These are phyloP conservation scores for Schizopora paradoxa DNA, from an alignment of 1,284 basidiomycete genomes.

Conservation along the genomic window DNA sequence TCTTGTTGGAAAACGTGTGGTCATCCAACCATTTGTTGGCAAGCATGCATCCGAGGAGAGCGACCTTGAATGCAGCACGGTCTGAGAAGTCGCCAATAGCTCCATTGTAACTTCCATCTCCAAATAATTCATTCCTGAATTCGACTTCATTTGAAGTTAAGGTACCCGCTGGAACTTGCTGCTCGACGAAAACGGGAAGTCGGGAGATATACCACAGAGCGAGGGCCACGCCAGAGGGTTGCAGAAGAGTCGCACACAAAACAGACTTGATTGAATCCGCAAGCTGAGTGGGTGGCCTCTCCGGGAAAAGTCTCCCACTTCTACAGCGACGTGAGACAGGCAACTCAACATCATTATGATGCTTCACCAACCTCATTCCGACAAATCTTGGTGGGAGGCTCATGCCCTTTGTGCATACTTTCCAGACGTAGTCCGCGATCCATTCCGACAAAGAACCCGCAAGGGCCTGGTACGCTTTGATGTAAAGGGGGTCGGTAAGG, in stretches of 20 bases:
- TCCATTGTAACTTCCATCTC: conserved; percentile 59
- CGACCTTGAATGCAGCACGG: conserved; percentile 61
- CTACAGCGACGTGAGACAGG: conserved; percentile 28
- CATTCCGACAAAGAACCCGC: conserved; percentile 72
- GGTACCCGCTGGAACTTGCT: background rate
- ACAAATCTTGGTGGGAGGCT: conserved; percentile 47
- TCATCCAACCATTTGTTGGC: conserved; percentile 93
- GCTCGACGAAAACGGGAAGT: conserved; percentile 60
- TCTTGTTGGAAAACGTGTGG: conserved; percentile 89
- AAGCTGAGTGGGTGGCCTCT: conserved; percentile 46
- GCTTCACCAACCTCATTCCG: conserved; percentile 39
- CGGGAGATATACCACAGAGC: conserved; percentile 81
- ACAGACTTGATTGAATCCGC: conserved; percentile 66
- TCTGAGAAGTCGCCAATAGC: conserved; percentile 51
- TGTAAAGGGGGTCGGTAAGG: conserved; percentile 45
- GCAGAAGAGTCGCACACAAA: conserved; percentile 71
- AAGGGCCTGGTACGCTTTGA: conserved; percentile 59
- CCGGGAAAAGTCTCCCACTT: conserved; percentile 36
- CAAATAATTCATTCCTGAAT: conserved; percentile 42
- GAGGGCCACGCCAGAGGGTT: conserved; percentile 74
- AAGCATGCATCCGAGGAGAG: conserved; percentile 82
- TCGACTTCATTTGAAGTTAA: conserved; percentile 24
- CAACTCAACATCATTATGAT: conserved; percentile 7
- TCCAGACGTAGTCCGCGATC: conserved; percentile 74
- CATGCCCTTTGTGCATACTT: conserved; percentile 63